A percentile compares a stretch with the other conserved stretches of the same genome.
Evolutionary conservation across 1,284 basidiomycete species (phyloP).

Genomic region (Papiliotrema fonsecae): DNA sequence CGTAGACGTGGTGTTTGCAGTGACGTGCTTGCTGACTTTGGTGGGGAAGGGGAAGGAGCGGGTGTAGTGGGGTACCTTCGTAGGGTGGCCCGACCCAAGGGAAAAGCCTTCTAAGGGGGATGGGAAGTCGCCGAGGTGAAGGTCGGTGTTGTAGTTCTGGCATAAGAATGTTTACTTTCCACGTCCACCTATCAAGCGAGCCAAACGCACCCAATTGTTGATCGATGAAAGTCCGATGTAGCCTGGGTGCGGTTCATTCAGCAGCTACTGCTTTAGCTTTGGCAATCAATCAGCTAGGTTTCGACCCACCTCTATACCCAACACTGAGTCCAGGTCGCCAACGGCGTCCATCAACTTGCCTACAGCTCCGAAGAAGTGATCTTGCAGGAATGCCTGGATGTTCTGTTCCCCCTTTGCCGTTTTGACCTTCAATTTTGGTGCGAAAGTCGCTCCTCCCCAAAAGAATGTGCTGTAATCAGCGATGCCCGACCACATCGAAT

Average conservation of each 20-base stretch:
- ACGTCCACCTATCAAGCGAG: too few species aligned
- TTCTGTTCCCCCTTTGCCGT: conserved; percentile 52
- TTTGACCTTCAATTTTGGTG: conserved; percentile 64
- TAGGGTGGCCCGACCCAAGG: conserved; percentile 69
- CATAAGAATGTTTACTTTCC: not conserved
- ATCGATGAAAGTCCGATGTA: conserved; percentile 79
- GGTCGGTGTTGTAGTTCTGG: conserved; percentile 80
- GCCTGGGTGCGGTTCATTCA: conserved; percentile 96
- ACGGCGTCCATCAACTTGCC: conserved; percentile 64
- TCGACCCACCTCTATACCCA: conserved; percentile 79
- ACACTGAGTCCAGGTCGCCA: conserved; percentile 67
- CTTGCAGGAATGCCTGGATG: conserved; percentile 79
- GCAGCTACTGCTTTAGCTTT: conserved; percentile 31
- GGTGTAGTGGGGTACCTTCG: conserved; percentile 63
- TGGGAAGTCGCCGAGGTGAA: conserved; percentile 78
- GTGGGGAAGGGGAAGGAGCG: conserved; percentile 83
- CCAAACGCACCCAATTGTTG: conserved; percentile 60
- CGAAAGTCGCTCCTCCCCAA: conserved; percentile 82
- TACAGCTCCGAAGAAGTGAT: conserved; percentile 73
- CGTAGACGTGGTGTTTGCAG: conserved; percentile 52
- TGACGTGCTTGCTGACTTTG: conserved; percentile 47
- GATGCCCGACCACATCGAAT: not conserved
- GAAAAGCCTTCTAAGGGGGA: conserved; percentile 79
- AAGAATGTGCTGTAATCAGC: conserved; percentile 62
- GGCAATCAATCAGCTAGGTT: not conserved